Conservation (phyloP, 1,284 basidiomycete genomes). For the Clitocybe nebularis region DNA sequence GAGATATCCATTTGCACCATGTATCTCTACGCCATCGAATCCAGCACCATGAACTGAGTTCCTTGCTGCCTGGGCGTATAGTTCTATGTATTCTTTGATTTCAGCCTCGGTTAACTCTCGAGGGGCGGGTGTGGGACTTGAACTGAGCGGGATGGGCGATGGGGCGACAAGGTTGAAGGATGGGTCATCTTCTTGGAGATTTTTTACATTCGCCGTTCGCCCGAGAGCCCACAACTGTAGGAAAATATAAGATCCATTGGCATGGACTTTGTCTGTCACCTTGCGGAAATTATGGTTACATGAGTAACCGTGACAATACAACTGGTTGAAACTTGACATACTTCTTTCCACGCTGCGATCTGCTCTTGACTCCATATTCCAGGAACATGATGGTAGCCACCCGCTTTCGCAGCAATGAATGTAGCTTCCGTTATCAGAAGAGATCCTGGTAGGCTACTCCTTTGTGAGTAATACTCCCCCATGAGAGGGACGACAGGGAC, state of each 20-base stretch:
- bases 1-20: constrained; percentile 37
- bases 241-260: constrained; percentile 19
- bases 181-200: constrained; percentile 13
- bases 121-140: constrained; percentile 19
- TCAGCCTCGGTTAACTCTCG: constrained; percentile 33
- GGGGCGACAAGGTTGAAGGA: constrained; percentile 29
- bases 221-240: constrained; percentile 21
- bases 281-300: neutral
- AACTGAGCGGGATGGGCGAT: constrained; percentile 37
- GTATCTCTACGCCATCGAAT: constrained; percentile 45
- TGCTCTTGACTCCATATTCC: constrained; percentile 44
- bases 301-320: neutral
- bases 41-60: constrained; percentile 41
- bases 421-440: constrained; percentile 49
- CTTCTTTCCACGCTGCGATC: constrained; percentile 35
- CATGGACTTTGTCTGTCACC: constrained; percentile 26
- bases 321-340: neutral
- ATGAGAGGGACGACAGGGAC: constrained; percentile 29
- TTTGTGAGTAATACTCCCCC: constrained; percentile 46
- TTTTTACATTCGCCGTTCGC: constrained; percentile 10
- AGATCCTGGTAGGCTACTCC: constrained; percentile 38
- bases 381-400: constrained; percentile 34
- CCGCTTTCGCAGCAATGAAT: constrained; percentile 35
- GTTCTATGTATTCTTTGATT: constrained; percentile 38
- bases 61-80: constrained; percentile 34